Evolutionary conservation across 2,329 filamentous ascomycete species (phyloP), one percentile per base, ranked within the genome.

Genomic region (Fonsecaea multimorphosa): DNA sequence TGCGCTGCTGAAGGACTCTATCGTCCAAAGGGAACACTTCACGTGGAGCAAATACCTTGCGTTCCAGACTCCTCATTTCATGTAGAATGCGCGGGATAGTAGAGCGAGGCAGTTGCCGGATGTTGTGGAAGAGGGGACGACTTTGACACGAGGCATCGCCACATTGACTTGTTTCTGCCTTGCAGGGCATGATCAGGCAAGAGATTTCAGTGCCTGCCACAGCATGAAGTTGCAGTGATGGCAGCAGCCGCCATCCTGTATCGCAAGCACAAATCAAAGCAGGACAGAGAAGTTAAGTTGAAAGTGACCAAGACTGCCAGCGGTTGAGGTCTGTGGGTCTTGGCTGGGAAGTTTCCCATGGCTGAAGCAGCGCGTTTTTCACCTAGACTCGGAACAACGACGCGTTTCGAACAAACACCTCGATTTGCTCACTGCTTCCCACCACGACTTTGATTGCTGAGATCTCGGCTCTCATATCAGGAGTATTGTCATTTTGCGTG

Each of bases 11-110:
- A n/a, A 64, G 32, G 29, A 75, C 62, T 14, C 70, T 73, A 19
- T 79, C 72, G 29, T 76, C 75, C 68, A 85, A 84, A 46, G 79
- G 72, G 67, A 84, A 80, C n/a, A 76, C 78, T 73, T 86, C 83
- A 70, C 79, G 83, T 40, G 81, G 73, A 1, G 84, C 80, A 67
- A 85, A 85, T 51, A 78, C 78, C 70, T 82, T 84, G 72, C 79
- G 82, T 67, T 85, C 83, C 29, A 71, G 24, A 36, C 49, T 61
- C 19, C 38, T 54, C 32, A 71, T 36, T 24, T 40, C 51, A 22
- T 67, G n/a, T 38, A 67, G 34, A 71, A 71, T 64, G 34, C 52
- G n/a, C 24, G 60, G 36, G 12, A 61, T 19, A 51, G 3, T 22
- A 19, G 57, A 58, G 29, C 63, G 63, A 63, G 60, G 61, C 12